Base-by-base conservation (phyloP, 2,329 filamentous ascomycete genomes). In the Arthrobotrys entomopaga region DNA sequence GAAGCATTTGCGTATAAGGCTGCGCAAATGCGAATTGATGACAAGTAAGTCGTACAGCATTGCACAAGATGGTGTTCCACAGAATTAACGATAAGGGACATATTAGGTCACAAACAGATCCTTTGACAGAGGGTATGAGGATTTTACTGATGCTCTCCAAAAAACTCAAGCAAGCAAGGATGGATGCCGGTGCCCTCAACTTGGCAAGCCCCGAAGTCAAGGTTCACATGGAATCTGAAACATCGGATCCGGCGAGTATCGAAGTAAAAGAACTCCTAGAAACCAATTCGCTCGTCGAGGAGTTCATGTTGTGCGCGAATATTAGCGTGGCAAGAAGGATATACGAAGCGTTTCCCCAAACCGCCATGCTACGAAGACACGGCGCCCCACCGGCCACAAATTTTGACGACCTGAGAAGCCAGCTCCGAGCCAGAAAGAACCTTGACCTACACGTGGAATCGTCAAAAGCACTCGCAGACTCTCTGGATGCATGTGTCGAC, bases 291-390 rank as follows among this genome's bases (percentile, higher is more conserved):
- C 87, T 99, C 3, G 96, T 99, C 26, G 95, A 99, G 81, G 95
- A 99, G 81, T 98, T 99, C 85, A 99, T 99, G 95, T 85, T 99
- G 80, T 91, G 98, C 81, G 96, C 95, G 85, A 99, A 99, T 83
- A 93, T 92, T 80, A 94, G 90, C 78, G 96, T 99, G 29, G 95
- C 94, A 5, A 87, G 89, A 77, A 94, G 92, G 81, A 96, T 96
- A 80, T 92, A 96, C 83, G 87, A 91, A 56, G 89, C 93, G 1
- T 98, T 97, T 82, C 94, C 95, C 0, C 94, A 99, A 82, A 98
- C 93, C 0, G 95, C 95, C 56, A 89, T 99, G 78, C 88, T 99
- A 20, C 76, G 79, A 54, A 91, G 95, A 70, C 95, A 99, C 85
- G 93, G 87, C 16, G 89, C 94, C 13, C 95, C 96, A 2, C 95